These are phyloP conservation scores for Melanogaster broomeanus DNA, from an alignment of 768 basidiomycete genomes.

Conservation along the genomic window DNA sequence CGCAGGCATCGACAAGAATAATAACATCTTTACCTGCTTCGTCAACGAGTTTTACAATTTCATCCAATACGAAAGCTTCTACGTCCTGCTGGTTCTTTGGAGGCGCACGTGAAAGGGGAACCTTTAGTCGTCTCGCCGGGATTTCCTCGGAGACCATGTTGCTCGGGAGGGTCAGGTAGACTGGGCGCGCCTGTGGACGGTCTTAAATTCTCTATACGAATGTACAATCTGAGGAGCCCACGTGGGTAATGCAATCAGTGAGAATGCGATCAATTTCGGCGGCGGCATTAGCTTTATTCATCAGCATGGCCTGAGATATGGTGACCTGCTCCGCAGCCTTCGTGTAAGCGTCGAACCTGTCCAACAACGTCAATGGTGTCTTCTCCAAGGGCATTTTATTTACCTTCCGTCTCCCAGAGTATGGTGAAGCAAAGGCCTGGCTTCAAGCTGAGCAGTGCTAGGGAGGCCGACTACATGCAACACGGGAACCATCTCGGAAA, in stretches of 20 bases:
- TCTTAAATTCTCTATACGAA: background rate
- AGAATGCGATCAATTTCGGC: slow-evolving; percentile 80
- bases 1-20: slow-evolving; percentile 82
- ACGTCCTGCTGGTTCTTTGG: slow-evolving; percentile 57
- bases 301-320: slow-evolving; percentile 62
- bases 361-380: background rate
- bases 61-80: slow-evolving; percentile 70
- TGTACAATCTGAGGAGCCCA: slow-evolving; percentile 21
- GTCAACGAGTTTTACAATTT: slow-evolving; percentile 66
- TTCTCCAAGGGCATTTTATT: background rate
- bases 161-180: slow-evolving; percentile 85
- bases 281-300: slow-evolving; percentile 53
- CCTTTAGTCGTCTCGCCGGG: slow-evolving; percentile 60
- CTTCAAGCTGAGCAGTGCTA: slow-evolving; percentile 69
- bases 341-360: slow-evolving; percentile 77
- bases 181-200: slow-evolving; percentile 66
- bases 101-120: slow-evolving; percentile 50
- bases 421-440: slow-evolving; percentile 79
- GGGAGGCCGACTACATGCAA: slow-evolving; percentile 88
- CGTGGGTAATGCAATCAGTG: slow-evolving; percentile 61
- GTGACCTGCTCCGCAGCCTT: slow-evolving; percentile 78
- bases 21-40: slow-evolving; percentile 61
- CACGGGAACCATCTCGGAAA: slow-evolving; percentile 88
- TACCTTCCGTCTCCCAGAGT: slow-evolving; percentile 84
- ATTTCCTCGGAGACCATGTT: slow-evolving; percentile 76